These are phyloP conservation scores for Passiflora organensis DNA, from an alignment of 345 rosid genomes.

Conservation along the genomic window DNA sequence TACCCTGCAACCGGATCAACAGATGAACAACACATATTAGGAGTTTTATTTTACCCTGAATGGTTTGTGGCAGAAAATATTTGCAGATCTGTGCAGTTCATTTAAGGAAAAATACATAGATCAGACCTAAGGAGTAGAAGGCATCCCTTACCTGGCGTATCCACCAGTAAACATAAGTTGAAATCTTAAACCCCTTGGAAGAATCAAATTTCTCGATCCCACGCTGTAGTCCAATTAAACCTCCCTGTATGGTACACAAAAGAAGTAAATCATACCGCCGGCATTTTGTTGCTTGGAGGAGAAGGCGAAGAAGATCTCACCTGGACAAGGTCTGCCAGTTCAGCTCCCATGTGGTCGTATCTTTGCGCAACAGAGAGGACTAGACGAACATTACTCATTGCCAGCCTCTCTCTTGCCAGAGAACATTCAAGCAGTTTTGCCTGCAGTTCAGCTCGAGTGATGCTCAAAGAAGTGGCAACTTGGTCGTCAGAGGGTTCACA, in stretches of 20 bases:
- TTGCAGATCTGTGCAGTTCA: too few relatives aligned
- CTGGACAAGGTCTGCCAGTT: slow-evolving; percentile 98
- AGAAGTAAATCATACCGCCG: too few relatives aligned
- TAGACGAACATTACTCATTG: slow-evolving; percentile 95
- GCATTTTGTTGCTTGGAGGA: too few relatives aligned
- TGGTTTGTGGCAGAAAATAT: too few relatives aligned
- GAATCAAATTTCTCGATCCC: slow-evolving; percentile 98
- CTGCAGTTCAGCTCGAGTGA: slow-evolving; percentile 68
- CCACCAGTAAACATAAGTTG: slow-evolving; percentile 99
- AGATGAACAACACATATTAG: slow-evolving; percentile 3
- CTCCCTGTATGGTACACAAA: slow-evolving; percentile 81
- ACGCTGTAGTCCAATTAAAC: slow-evolving; percentile 81
- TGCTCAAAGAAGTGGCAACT: slow-evolving; percentile 73
- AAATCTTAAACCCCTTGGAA: slow-evolving; percentile 81
- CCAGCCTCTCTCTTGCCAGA: slow-evolving; percentile 85
- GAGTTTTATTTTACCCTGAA: too few relatives aligned
- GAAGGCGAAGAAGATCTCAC: slow-evolving; percentile 33
- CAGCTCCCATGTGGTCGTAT: slow-evolving; percentile 83
- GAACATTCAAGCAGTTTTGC: slow-evolving; percentile 59
- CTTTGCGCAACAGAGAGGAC: slow-evolving; percentile 94
- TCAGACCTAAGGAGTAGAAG: too few relatives aligned
- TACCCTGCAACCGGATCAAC: slow-evolving; percentile 47
- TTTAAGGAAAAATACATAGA: too few relatives aligned
- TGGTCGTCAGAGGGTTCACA: slow-evolving; percentile 84
- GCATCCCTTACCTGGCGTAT: slow-evolving; percentile 92